Evolutionary conservation across 164 flowering plant species (phyloP).

Genomic region (Tinospora cordifolia): DNA sequence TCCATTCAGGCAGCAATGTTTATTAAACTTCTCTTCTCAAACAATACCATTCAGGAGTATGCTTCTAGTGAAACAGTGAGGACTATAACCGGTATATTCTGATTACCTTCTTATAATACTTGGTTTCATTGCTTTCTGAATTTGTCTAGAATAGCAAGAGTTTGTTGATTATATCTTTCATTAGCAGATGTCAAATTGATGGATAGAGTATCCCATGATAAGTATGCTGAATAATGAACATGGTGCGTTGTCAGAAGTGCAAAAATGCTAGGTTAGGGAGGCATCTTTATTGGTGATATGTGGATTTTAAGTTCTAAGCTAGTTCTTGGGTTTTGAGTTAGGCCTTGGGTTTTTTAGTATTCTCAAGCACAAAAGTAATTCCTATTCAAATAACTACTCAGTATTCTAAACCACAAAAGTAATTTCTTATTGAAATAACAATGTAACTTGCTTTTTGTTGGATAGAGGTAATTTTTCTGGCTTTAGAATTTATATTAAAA

Average conservation of each 20-base stretch:
- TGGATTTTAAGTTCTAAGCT: background rate
- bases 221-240: background rate
- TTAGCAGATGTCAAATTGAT: background rate
- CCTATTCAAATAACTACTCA: background rate
- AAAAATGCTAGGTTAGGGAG: background rate
- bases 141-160: background rate
- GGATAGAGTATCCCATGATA: too few relatives aligned
- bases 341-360: background rate
- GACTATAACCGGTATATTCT: constrained; percentile 74
- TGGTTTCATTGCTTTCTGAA: background rate
- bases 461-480: background rate
- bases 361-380: background rate
- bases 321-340: too few relatives aligned
- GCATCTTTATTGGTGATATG: background rate
- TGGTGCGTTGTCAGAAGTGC: background rate
- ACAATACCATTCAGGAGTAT: constrained; percentile 93
- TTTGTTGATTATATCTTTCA: background rate
- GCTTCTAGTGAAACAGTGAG: constrained; percentile 97
- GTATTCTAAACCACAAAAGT: background rate
- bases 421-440: background rate
- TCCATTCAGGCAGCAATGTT: constrained; percentile 97
- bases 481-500: background rate
- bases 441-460: background rate
- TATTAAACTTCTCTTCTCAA: constrained; percentile 86
- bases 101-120: background rate